phyloP scores from a whole-genome alignment of 495 filamentous ascomycete species.

The Aspergillus avenaceus region DNA sequence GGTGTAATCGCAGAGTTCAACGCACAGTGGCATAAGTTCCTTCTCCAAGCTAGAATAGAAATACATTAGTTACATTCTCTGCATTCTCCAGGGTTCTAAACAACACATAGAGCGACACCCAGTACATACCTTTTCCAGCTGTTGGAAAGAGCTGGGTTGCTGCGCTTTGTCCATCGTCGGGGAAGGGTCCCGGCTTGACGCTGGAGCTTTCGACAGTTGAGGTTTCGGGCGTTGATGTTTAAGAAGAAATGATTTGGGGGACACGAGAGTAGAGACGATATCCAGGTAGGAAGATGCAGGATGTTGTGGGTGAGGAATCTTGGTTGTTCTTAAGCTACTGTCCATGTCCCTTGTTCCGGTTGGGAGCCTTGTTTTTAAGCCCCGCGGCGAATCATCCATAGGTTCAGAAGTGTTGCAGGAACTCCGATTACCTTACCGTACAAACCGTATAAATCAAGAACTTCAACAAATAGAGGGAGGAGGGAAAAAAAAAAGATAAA shows the following conservation, averaged over 20 bases:
- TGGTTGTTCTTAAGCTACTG: conserved; percentile 10
- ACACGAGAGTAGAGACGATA: conserved; percentile 31
- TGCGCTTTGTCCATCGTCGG: conserved; percentile 78
- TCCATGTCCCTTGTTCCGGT: conserved; percentile 18
- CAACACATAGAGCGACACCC: too few species aligned
- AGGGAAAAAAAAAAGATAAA: too few species aligned
- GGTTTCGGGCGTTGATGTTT: conserved; percentile 14
- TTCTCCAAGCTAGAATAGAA: conserved; percentile 70
- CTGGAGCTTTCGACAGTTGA: conserved; percentile 2
- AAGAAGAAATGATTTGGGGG: conserved; percentile 38
- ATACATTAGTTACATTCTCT: neutral
- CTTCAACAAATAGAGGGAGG: too few species aligned
- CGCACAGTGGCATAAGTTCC: conserved; percentile 97
- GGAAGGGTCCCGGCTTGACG: neutral
- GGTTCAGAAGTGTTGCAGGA: neutral
- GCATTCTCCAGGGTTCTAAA: too few species aligned
- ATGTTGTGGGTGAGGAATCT: conserved; percentile 5
- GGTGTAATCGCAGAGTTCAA: conserved; percentile 13
- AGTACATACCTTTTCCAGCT: conserved; percentile 75
- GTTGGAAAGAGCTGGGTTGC: conserved; percentile 94
- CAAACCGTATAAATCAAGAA: too few species aligned
- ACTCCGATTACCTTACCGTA: neutral
- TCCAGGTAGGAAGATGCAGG: conserved; percentile 21
- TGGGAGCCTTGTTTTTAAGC: conserved; percentile 5
- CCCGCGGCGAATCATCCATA: conserved; percentile 8